These are phyloP conservation scores for Acacia concinna DNA, from an alignment of 331 rosid species.

Conservation along the genomic window DNA sequence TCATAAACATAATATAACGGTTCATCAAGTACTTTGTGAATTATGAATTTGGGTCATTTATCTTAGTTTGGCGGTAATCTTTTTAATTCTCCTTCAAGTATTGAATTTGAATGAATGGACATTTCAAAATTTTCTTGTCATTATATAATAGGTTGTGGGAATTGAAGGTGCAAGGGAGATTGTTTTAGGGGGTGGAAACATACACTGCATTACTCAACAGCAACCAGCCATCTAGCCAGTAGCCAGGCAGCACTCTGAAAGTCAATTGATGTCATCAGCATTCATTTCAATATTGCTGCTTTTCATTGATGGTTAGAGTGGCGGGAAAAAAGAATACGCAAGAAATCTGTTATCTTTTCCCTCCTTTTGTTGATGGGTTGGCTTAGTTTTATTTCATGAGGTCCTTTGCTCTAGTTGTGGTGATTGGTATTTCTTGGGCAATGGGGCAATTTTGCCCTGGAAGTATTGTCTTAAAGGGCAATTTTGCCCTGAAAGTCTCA, in stretches of 20 bases:
- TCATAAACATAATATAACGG: too few species aligned
- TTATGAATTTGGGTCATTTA: neutral
- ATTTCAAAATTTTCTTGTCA: conserved; percentile 24
- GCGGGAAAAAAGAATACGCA: neutral
- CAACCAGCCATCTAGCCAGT: conserved; percentile 42
- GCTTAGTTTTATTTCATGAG: neutral
- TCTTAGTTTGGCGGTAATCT: neutral
- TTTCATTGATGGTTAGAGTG: neutral
- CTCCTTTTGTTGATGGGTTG: neutral
- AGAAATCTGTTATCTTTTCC: neutral
- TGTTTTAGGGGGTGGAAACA: conserved; percentile 59
- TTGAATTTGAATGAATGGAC: conserved; percentile 13
- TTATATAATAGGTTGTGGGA: conserved; percentile 46
- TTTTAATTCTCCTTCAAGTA: neutral
- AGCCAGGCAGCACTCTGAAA: neutral
- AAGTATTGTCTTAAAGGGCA: too few species aligned
- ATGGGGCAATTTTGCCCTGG: too few species aligned
- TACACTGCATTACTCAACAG: conserved; percentile 65
- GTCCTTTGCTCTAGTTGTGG: neutral
- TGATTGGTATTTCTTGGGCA: too few species aligned
- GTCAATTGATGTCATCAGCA: neutral
- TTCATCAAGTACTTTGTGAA: conserved; percentile 16
- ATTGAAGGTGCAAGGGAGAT: conserved; percentile 62
- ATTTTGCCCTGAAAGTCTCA: too few species aligned
- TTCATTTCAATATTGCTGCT: neutral